Percentiles rank a stretch among this genome's conserved stretches.
phyloP scores from a whole-genome alignment of 257 asterid genomes.

The Przewalskia tangutica region DNA sequence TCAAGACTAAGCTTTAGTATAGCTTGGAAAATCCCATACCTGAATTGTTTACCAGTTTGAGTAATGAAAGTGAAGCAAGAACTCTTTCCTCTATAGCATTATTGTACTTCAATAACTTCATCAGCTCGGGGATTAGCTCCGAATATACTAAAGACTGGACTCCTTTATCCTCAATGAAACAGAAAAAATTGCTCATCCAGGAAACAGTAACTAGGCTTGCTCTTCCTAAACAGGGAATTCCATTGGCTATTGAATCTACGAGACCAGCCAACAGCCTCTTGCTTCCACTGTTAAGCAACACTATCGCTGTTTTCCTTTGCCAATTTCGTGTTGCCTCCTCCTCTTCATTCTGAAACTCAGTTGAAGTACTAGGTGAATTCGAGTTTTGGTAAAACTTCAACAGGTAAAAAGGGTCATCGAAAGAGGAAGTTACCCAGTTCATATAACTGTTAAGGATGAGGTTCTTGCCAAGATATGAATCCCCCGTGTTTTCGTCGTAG shows the following conservation, averaged over 20 bases:
- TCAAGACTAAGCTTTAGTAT: background rate
- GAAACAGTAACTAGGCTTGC: conserved; percentile 62
- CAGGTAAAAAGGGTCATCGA: background rate
- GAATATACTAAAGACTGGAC: conserved; percentile 40
- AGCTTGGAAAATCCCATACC: conserved; percentile 25
- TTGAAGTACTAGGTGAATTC: background rate
- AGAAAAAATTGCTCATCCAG: conserved; percentile 54
- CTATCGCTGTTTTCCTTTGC: conserved; percentile 46
- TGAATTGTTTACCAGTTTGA: conserved; percentile 41
- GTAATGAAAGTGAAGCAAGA: conserved; percentile 54
- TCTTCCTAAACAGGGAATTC: conserved; percentile 63
- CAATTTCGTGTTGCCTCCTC: conserved; percentile 37
- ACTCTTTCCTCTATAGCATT: conserved; percentile 50
- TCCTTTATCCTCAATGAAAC: conserved; percentile 25
- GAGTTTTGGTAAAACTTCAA: background rate
- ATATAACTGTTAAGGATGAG: conserved; percentile 2
- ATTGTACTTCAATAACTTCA: conserved; percentile 27
- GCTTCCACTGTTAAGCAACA: conserved; percentile 34
- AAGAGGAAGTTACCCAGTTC: conserved; percentile 23
- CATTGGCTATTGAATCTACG: conserved; percentile 44
- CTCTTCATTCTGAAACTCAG: conserved; percentile 35
- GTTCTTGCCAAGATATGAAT: conserved; percentile 14
- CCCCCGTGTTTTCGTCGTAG: conserved; percentile 14
- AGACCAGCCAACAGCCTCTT: conserved; percentile 42
- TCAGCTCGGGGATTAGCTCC: conserved; percentile 37